Conservation (phyloP, 768 basidiomycete genomes). For the Punctularia strigosozonata region DNA sequence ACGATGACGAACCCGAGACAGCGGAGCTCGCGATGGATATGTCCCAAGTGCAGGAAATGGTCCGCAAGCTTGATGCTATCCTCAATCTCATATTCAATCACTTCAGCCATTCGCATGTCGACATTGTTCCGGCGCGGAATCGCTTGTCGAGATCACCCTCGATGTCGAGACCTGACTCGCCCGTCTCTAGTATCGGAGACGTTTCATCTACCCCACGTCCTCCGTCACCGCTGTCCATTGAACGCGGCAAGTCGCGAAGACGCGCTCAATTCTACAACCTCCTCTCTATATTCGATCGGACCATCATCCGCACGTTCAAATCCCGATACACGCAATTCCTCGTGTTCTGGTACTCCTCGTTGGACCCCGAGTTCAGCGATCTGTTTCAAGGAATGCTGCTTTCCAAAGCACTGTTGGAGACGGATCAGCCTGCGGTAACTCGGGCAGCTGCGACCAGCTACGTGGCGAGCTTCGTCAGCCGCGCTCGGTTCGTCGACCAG, state of each 20-base stretch:
- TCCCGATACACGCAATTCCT: conserved; percentile 97
- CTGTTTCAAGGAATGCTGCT: conserved; percentile 93
- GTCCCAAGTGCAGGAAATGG: conserved; percentile 74
- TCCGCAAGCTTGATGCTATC: conserved; percentile 84
- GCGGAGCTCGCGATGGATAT: conserved; percentile 43
- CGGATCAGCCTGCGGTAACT: conserved; percentile 53
- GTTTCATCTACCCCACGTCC: conserved; percentile 5
- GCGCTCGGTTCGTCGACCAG: conserved; percentile 76
- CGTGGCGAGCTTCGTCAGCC: conserved; percentile 83
- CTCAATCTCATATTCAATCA: conserved; percentile 79
- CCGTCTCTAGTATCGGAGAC: conserved; percentile 4
- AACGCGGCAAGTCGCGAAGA: conserved; percentile 26
- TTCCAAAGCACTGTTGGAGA: conserved; percentile 66
- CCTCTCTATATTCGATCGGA: conserved; percentile 86
- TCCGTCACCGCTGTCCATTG: conserved; percentile 14
- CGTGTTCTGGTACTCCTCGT: conserved; percentile 89
- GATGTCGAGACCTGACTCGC: background rate
- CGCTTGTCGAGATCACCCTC: conserved; percentile 9
- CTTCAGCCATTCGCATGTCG: conserved; percentile 41
- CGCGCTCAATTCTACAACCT: conserved; percentile 74
- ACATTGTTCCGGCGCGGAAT: conserved; percentile 18
- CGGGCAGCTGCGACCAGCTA: conserved; percentile 91
- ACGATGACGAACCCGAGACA: conserved; percentile 24
- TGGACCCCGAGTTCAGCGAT: conserved; percentile 81
- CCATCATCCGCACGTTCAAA: conserved; percentile 91